A percentile compares a stretch with the other conserved stretches of the same genome.
phyloP scores from a whole-genome alignment of 331 rosid genomes.

The Spiraea crenata region DNA sequence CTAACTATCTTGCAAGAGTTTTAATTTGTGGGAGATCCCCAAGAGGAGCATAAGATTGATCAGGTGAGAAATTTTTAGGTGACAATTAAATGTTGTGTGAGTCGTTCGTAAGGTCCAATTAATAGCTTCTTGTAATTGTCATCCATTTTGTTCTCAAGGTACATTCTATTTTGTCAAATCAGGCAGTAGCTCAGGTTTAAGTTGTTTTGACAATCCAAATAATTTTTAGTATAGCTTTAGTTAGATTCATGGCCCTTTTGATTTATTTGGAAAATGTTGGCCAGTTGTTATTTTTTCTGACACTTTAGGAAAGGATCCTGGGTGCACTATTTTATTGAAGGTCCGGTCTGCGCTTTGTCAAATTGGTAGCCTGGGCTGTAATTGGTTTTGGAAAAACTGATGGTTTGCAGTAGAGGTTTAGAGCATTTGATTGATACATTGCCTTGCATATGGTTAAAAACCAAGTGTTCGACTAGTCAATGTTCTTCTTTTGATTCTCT shows the following conservation, averaged over 20 bases:
- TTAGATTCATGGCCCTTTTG: not conserved
- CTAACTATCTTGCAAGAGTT: not conserved
- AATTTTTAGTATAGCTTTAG: not conserved
- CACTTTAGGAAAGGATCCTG: not conserved
- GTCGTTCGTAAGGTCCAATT: slow-evolving; percentile 1
- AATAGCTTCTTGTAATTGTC: not conserved
- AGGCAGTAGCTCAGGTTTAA: not conserved
- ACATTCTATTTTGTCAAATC: not conserved
- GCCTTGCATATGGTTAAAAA: not conserved
- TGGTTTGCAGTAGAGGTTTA: not conserved
- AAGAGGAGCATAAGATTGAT: not conserved
- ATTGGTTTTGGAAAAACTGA: not conserved
- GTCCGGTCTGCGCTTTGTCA: not conserved
- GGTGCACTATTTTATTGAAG: not conserved
- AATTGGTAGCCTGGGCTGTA: not conserved
- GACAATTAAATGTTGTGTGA: not conserved
- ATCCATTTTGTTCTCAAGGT: not conserved
- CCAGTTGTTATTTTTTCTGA: not conserved
- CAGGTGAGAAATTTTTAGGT: slow-evolving; percentile 3
- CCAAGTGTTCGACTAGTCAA: not conserved
- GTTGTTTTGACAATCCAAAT: not conserved
- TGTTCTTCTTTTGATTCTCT: not conserved
- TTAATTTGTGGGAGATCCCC: not conserved
- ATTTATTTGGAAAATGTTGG: not conserved
- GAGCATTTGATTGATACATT: not conserved